Base-by-base conservation (phyloP, 176 grass and related monocot genomes). In the Juncus inflexus region DNA sequence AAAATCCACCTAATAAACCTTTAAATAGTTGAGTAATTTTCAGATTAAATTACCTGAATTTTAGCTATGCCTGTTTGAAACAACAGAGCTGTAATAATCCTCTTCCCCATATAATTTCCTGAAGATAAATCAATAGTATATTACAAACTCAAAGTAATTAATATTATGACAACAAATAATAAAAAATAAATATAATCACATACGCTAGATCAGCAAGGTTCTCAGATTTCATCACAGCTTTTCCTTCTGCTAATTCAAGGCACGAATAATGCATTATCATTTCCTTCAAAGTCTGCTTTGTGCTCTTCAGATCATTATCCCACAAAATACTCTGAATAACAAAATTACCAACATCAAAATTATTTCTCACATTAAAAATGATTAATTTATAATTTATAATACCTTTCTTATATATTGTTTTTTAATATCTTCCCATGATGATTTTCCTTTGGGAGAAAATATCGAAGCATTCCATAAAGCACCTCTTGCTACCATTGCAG, bases 261-360 rank as follows among this genome's bases (percentile, higher is more conserved):
- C 80, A 92, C 68, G 88, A 89, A 76, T 92, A 74, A 35, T 86
- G 88, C 72, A 89, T 97, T 89, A 92, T 89, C 69, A 97, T 89
- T 79, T 97, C 88, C 69, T 91, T 97, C 37, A 92, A 55, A 15
- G 88, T 89, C 61, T 86, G 86, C 66, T 97, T 97, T 35, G 85
- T 92, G 83, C 85, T 92, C 82, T 97, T 97, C 50, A 91, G 55
- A 83, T 91, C 88, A 66, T 97, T 97, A 76, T 92, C 88, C 94
- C 94, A 97, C 80, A 97, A 78, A 69, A 97, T 89, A 62, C 85
- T 89, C 94, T 97, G 85, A 2, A 6, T 40, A 74, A 66, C 42
- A 79, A n/a, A 70, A 53, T 40, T 38, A 77, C 5, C 35, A 6
- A 60, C 59, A 40, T 54, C 16, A 58, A 76, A 70, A 40, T 40